Evolutionary conservation across 2,329 filamentous ascomycete species (phyloP), one percentile per base, ranked within the genome.

Genomic region (Penicillium griseofulvum): DNA sequence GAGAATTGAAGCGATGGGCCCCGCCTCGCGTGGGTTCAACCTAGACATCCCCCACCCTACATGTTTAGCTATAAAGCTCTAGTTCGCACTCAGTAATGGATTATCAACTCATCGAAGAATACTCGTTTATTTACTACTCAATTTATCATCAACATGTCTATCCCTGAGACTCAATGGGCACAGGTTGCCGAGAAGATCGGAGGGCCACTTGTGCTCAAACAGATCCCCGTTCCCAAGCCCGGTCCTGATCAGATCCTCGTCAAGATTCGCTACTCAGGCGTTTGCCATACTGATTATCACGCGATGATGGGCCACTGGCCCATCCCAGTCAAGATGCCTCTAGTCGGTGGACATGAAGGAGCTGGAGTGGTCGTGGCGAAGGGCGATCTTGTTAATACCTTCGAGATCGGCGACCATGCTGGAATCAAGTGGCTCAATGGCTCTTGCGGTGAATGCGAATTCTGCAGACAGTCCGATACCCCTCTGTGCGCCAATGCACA

Each of bases 371-470:
- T 95, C 34, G 90, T 96, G 26, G 86, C 88, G 47, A 81, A 81
- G 58, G 91, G 91, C 65, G 79, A 86, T 22, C 82, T 92, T 31
- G 90, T 94, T 64, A 77, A 81, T 5, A 88, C 92, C 67, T 76
- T 94, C 58, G 77, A 89, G 72, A 80, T 96, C 65, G 91, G 91
- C 65, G 90, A 94, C 71, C 79, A 89, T 68, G 91, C 85, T 59
- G 91, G 91, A 73, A 83, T 96, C 74, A 95, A 90, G 59, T 97
- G 91, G 91, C 81, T 96, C 67, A 94, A 96, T 76, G 88, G 90
- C 62, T 87, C 88, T 39, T 97, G 92, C 76, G 80, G 94, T 54
- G 75, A 80, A 64, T 97, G 92, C 78, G 81, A 85, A 64, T 95
- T 89, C 81, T 96, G 92, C 79, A 84, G 87, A 68, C 81, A 85